Base-by-base conservation (phyloP, 345 rosid species). In the Rhizophora apiculata region DNA sequence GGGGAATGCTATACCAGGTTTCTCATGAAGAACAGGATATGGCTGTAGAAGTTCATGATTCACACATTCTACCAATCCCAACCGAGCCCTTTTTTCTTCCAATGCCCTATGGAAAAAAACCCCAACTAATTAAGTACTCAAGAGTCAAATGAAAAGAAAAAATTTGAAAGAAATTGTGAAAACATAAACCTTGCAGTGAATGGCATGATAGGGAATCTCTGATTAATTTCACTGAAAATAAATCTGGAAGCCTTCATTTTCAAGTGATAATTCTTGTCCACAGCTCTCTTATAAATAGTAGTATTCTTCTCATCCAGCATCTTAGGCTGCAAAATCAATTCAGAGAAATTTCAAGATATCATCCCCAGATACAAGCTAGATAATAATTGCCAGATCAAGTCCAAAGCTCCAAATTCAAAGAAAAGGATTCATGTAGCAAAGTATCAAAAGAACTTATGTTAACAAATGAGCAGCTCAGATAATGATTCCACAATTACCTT, bases 241-340 rank as follows among this genome's bases (percentile, higher is more conserved):
- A 96, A 96, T 80, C 99, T 84, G 65, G 99, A 96, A 54, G 99
- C 91, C 82, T 92, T 96, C 99, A 96, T 90, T 74, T 92, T 96
- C 81, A 96, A 82, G 77, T 90, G 96, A 83, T 96, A 96, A 67
- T 75, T 89, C 78, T 82, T 85, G 83, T 82, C 85, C 57, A 85
- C 94, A 20, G 96, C 98, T 77, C 92, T 92, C 84, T 87, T 96
- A 72, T 96, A 96, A 64, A 96, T 72, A 48, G 98, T 96, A 1
- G 99, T 96, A 72, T 90, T 93, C 82, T 86, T 96, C 87, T 96
- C 99, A 64, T 96, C 99, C 77, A 96, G 75, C 57, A 96, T 80
- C 81, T 85, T 92, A 1, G 99, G 99, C 99, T 96, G 89, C 81
- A 82, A 73, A 78, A 59, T 55, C 7, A 52, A 49, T 15, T 29